These are phyloP conservation scores for Metschnikowia rubicola DNA, from an alignment of 805 yeast species.

Conservation along the genomic window DNA sequence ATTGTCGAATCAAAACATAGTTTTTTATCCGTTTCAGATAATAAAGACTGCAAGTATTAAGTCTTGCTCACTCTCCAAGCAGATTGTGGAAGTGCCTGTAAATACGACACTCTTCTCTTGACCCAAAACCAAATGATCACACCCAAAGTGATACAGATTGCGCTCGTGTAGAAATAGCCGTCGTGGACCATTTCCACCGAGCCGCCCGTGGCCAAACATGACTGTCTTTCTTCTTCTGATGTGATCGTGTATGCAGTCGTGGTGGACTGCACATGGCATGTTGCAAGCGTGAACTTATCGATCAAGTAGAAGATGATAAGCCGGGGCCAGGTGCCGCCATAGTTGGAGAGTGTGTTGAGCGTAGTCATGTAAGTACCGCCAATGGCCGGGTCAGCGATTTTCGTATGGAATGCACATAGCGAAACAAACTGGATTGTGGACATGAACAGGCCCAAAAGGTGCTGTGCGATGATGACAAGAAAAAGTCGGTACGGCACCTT, in stretches of 20 bases:
- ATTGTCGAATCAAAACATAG: too few relatives aligned
- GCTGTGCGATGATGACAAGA: conserved; percentile 72
- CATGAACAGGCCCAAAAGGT: conserved; percentile 85
- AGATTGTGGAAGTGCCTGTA: conserved; percentile 69
- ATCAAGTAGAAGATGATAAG: conserved; percentile 75
- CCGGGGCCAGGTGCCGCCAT: conserved; percentile 98
- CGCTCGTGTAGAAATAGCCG: conserved; percentile 81
- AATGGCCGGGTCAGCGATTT: conserved; percentile 89
- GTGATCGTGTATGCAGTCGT: background rate
- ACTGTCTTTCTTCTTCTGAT: conserved; percentile 39
- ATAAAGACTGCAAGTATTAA: background rate
- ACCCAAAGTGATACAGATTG: conserved; percentile 69
- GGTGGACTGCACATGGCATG: conserved; percentile 42
- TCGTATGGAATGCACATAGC: conserved; percentile 90
- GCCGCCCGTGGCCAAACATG: conserved; percentile 58
- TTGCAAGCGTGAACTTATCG: conserved; percentile 68
- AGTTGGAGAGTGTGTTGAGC: conserved; percentile 82
- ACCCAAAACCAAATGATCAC: conserved; percentile 65
- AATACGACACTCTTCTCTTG: conserved; percentile 51
- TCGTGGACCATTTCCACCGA: conserved; percentile 53
- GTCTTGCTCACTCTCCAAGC: conserved; percentile 64
- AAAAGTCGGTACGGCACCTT: conserved; percentile 55
- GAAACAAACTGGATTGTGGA: conserved; percentile 93
- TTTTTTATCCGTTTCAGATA: too few relatives aligned
- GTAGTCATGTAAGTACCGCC: conserved; percentile 99